phyloP scores from a whole-genome alignment of 108 stramenopile species.

The Discostella pseudostelligera region DNA sequence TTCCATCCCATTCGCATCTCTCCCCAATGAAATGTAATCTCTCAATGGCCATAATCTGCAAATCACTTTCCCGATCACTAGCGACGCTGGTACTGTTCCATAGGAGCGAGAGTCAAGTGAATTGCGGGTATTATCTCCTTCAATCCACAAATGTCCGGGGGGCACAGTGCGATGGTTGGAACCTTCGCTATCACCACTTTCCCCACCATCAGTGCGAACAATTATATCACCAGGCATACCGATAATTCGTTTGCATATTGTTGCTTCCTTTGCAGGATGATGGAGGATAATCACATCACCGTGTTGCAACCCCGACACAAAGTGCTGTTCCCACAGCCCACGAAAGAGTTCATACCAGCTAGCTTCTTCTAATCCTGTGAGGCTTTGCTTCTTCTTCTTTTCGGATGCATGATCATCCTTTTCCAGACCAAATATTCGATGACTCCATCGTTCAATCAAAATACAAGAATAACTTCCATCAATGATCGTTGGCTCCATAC shows the following conservation, averaged over 20 bases:
- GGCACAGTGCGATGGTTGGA: slow-evolving; percentile 59
- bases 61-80: slow-evolving; percentile 84
- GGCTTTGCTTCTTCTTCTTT: slow-evolving; percentile 2
- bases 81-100: slow-evolving; percentile 85
- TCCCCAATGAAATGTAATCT: slow-evolving; percentile 36
- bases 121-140: slow-evolving; percentile 90
- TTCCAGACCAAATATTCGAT: slow-evolving; percentile 60
- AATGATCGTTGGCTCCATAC: slow-evolving; percentile 92
- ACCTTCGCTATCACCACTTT: slow-evolving; percentile 13
- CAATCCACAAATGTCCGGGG: slow-evolving; percentile 92
- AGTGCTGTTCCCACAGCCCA: slow-evolving; percentile 48
- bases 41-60: slow-evolving; percentile 85
- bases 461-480: slow-evolving; percentile 50
- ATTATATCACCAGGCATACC: slow-evolving; percentile 89
- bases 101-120: slow-evolving; percentile 89
- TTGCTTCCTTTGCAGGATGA: slow-evolving; percentile 79
- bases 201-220: slow-evolving; percentile 50
- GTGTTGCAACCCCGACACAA: slow-evolving; percentile 62
- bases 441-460: slow-evolving; percentile 77
- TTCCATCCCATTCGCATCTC: slow-evolving; percentile 40
- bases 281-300: slow-evolving; percentile 91
- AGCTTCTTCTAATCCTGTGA: slow-evolving; percentile 8
- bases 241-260: slow-evolving; percentile 91
- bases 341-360: slow-evolving; percentile 16
- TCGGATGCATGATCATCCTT: slow-evolving; percentile 19